Base-by-base conservation (phyloP, 2,329 filamentous ascomycete genomes). In the Pseudogymnoascus sp. region DNA sequence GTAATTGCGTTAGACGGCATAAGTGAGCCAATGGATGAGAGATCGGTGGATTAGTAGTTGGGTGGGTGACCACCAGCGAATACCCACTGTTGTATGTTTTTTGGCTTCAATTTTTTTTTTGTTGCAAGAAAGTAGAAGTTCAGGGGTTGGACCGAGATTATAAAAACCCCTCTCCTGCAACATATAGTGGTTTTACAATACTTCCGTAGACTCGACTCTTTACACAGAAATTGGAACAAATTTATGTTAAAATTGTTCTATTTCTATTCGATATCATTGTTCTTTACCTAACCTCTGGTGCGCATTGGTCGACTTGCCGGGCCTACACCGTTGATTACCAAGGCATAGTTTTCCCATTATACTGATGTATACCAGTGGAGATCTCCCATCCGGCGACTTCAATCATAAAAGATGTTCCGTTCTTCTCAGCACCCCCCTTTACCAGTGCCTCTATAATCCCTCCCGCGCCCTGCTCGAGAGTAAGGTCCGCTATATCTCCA, bases 321-420 rank as follows among this genome's bases (percentile, higher is more conserved):
- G 10, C 10, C 13, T 13, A 45, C 15, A 45, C 2, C 13, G 7
- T 26, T 48, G n/a, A 28, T 60, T 60, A 60, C 59, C 59, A 60
- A 23, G 59, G 59, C 21, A 41, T 28, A 9, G 18, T 33, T 8
- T 21, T 33, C 8, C 59, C 59, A 41, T 59, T 33, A 12, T 60
- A 60, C 28, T 60, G 55, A 30, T 60, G 59, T 6, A 59, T 3
- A 12, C 59, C 59, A 21, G 28, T 15, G n/a, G 30, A 3, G n/a
- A 60, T 59, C 55, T 60, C 59, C 59, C 59, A 60, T 9, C 59
- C 59, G 15, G 26, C 26, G n/a, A 60, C 59, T 21, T 34, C 28
- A 15, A 60, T 59, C 34, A 59, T 60, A 38, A 59, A 55, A 15
- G 59, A 60, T 3, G 19, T 60, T 18, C 55, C 59, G 18, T 48